A percentile compares a stretch with the other conserved stretches of the same genome.
These are phyloP conservation scores for Nakataea oryzae DNA, from an alignment of 2,329 filamentous ascomycete species.

Conservation along the genomic window DNA sequence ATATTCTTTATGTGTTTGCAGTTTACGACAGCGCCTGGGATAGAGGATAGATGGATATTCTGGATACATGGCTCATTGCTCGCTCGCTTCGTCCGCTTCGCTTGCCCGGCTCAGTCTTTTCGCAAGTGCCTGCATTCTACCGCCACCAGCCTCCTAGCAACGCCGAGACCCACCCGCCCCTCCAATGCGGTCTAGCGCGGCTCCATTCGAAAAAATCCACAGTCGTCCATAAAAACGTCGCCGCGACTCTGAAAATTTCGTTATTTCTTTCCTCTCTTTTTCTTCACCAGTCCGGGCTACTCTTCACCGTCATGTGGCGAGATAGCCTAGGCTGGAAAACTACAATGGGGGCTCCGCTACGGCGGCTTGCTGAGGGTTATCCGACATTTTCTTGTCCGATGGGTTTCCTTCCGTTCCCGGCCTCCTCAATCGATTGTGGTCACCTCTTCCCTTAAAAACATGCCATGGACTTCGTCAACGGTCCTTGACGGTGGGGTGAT, in stretches of 20 bases:
- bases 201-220: background rate
- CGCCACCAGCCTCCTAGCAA: background rate
- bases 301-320: slow-evolving; percentile 42
- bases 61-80: background rate
- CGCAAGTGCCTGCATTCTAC: background rate
- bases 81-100: background rate
- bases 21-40: background rate
- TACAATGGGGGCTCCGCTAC: slow-evolving; percentile 36
- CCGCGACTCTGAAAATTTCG: background rate
- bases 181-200: background rate
- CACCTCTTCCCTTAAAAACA: slow-evolving; percentile 32
- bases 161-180: background rate
- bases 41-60: background rate
- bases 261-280: slow-evolving; percentile 14
- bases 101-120: no score
- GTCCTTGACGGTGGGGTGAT: slow-evolving; percentile 42
- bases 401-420: slow-evolving; percentile 46
- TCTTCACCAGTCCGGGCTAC: slow-evolving; percentile 34
- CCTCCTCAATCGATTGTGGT: slow-evolving; percentile 36
- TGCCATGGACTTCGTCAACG: slow-evolving; percentile 29
- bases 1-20: background rate
- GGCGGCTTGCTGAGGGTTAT: slow-evolving; percentile 45
- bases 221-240: background rate
- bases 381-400: slow-evolving; percentile 24
- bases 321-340: slow-evolving; percentile 20